phyloP scores from a whole-genome alignment of 2,329 filamentous ascomycete genomes.

The Hymenoscyphus occultus region DNA sequence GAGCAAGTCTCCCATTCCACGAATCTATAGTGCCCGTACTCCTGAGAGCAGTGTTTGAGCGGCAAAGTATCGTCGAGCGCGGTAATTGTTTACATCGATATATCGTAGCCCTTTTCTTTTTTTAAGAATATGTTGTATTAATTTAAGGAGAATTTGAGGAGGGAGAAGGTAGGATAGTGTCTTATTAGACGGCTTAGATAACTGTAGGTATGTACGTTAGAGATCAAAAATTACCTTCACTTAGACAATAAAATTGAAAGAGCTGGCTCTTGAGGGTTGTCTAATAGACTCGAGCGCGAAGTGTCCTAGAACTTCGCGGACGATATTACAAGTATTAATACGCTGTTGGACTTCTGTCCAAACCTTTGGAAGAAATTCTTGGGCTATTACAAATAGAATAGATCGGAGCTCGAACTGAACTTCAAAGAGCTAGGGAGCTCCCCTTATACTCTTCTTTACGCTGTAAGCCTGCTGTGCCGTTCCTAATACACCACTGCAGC shows the following conservation, averaged over 20 bases:
- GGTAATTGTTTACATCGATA: background rate
- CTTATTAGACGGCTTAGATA: background rate
- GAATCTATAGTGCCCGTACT: background rate
- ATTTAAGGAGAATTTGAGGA: background rate
- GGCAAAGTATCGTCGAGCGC: background rate
- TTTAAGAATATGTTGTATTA: background rate
- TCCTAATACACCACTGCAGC: too few species aligned
- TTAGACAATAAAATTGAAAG: background rate
- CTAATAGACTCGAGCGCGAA: background rate
- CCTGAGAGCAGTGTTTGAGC: background rate
- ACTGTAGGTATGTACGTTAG: background rate
- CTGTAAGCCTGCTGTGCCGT: too few species aligned
- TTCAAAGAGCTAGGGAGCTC: background rate
- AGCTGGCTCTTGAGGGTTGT: background rate
- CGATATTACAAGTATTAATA: background rate
- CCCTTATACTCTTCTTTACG: too few species aligned
- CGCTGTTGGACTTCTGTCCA: background rate
- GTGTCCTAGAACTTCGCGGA: background rate
- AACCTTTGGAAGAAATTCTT: background rate
- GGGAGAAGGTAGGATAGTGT: constrained; percentile 3
- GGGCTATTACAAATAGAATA: background rate
- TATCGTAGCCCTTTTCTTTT: background rate
- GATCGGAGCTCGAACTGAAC: background rate
- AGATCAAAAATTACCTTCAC: constrained; percentile 1
- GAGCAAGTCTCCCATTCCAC: background rate